A percentile compares a stretch with the other conserved stretches of the same genome.
phyloP scores from a whole-genome alignment of 371 early-diverging fungal genomes.

The Mucor saturninus region DNA sequence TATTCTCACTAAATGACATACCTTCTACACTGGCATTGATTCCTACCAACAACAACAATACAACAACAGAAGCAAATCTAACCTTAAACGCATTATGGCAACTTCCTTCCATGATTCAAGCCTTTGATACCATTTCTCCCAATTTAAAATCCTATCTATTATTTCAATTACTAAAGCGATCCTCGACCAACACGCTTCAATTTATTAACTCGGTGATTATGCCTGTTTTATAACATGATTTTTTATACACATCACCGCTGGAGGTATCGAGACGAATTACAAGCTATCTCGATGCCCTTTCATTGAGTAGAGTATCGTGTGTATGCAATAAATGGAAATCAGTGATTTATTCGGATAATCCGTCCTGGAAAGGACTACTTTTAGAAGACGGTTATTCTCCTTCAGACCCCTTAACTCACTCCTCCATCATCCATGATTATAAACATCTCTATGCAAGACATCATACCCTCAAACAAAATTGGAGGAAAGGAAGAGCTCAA shows the following conservation, averaged over 20 bases:
- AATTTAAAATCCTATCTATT: constrained; percentile 39
- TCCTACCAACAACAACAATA: too few species aligned
- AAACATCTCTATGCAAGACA: constrained; percentile 67
- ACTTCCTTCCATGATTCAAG: constrained; percentile 37
- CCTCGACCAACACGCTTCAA: constrained; percentile 76
- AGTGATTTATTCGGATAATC: constrained; percentile 73
- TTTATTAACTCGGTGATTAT: constrained; percentile 78
- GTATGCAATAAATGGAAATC: constrained; percentile 78
- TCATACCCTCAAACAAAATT: constrained; percentile 79
- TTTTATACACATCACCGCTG: constrained; percentile 77
- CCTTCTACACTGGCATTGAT: too few species aligned
- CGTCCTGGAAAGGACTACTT: constrained; percentile 57
- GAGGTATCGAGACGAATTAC: constrained; percentile 81
- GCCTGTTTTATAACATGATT: constrained; percentile 86
- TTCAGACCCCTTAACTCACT: constrained; percentile 3
- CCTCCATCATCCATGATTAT: constrained; percentile 25
- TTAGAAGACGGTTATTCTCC: constrained; percentile 48
- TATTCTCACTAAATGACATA: not conserved
- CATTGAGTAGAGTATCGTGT: constrained; percentile 75
- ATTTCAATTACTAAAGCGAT: constrained; percentile 41
- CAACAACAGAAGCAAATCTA: not conserved
- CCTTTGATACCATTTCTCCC: constrained; percentile 39
- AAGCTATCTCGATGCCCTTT: constrained; percentile 75
- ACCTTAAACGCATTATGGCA: constrained; percentile 22
- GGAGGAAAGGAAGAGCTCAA: constrained; percentile 75